These are phyloP conservation scores for Phaffia tasmanica DNA, from an alignment of 768 basidiomycete genomes.

Conservation along the genomic window DNA sequence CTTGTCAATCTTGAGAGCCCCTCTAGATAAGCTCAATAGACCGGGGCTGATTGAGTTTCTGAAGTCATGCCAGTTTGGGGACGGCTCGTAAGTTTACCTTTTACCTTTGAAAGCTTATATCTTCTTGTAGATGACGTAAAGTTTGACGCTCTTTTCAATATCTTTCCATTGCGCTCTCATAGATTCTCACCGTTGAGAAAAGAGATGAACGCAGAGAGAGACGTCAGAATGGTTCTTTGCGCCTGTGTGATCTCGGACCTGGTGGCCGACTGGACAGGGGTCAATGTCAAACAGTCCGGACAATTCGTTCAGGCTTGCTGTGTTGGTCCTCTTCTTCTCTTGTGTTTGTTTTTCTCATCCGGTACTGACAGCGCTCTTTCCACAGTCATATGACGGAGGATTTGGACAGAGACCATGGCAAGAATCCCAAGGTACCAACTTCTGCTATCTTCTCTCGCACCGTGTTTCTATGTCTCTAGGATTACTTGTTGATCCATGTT, in stretches of 20 bases:
- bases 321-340: conserved; percentile 42
- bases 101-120: not conserved
- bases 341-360: not conserved
- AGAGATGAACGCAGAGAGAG: conserved; percentile 44
- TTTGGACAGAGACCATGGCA: conserved; percentile 70
- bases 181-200: conserved; percentile 20
- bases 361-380: not conserved
- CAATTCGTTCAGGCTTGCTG: conserved; percentile 59
- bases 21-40: conserved; percentile 60
- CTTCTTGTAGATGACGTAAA: not conserved
- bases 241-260: conserved; percentile 73
- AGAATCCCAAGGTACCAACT: conserved; percentile 67
- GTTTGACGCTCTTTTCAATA: not conserved
- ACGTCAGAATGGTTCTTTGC: conserved; percentile 74
- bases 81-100: conserved; percentile 59
- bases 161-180: not conserved
- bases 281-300: conserved; percentile 53
- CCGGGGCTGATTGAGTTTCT: conserved; percentile 58
- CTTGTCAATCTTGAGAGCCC: conserved; percentile 77
- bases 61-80: conserved; percentile 56
- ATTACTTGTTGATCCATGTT: not conserved
- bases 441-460: not conserved
- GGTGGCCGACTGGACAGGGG: conserved; percentile 65
- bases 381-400: conserved; percentile 81
- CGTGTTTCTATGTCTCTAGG: not conserved